Conservation (phyloP, 306 rosid species). For the Dalbergia oliveri region DNA sequence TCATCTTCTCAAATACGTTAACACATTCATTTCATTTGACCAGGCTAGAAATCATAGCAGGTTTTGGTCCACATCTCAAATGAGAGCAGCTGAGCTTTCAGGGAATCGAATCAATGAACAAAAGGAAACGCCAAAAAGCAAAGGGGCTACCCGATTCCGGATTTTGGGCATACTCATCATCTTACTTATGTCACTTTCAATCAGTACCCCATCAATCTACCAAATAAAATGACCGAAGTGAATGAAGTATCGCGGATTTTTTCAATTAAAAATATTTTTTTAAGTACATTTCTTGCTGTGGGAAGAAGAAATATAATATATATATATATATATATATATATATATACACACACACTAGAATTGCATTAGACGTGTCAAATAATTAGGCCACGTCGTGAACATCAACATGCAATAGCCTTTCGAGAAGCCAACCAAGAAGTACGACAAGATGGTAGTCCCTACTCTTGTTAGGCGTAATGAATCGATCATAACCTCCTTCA, state of each 20-base stretch:
- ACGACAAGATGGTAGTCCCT: constrained; percentile 9
- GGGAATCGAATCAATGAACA: too few relatives aligned
- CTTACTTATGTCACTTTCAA: neutral
- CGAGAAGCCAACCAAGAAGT: neutral
- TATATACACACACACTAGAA: too few relatives aligned
- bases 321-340: too few relatives aligned
- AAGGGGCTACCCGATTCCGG: neutral
- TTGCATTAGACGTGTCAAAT: constrained; percentile 2
- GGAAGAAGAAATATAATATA: neutral
- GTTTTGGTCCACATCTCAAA: too few relatives aligned
- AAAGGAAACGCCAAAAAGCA: neutral
- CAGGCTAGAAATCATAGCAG: too few relatives aligned
- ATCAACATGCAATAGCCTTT: neutral
- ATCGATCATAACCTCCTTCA: neutral
- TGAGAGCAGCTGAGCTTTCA: too few relatives aligned
- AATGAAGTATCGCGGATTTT: neutral
- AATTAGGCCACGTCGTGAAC: neutral
- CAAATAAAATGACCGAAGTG: neutral
- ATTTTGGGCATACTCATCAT: too few relatives aligned
- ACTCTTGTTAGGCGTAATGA: constrained; percentile 25
- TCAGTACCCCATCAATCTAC: neutral
- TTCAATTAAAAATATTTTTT: neutral
- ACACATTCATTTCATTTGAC: too few relatives aligned
- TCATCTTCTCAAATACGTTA: too few relatives aligned
- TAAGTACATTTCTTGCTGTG: constrained; percentile 31